Evolutionary conservation across 1,284 basidiomycete genomes (phyloP).

Genomic region (Microbotryum scabiosae): DNA sequence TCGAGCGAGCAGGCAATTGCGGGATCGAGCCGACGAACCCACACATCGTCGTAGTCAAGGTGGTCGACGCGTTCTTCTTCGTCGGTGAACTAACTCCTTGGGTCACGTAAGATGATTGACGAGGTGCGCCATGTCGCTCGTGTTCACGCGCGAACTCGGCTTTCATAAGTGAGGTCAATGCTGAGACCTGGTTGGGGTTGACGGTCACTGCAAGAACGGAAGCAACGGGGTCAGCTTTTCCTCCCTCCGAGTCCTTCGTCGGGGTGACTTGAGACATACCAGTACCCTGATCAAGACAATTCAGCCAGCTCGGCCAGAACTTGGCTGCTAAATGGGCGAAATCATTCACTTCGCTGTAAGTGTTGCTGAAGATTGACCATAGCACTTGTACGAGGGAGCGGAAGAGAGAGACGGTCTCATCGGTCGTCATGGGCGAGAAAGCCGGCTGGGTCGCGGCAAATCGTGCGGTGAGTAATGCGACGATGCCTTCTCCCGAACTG

Average conservation of each 20-base stretch:
- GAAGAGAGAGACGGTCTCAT: neutral
- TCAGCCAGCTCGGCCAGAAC: constrained; percentile 20
- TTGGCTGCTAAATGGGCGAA: constrained; percentile 15
- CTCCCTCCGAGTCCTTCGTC: no score
- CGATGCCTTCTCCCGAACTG: neutral
- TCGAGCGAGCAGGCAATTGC: neutral
- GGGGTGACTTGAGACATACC: no score
- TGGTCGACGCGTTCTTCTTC: neutral
- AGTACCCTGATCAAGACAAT: constrained; percentile 3
- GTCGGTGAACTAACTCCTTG: neutral
- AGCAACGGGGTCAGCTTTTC: no score
- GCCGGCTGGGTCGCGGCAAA: constrained; percentile 6
- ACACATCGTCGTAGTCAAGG: neutral
- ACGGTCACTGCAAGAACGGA: constrained; percentile 7
- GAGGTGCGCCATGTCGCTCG: neutral
- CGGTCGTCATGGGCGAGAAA: neutral
- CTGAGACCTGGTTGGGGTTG: constrained; percentile 5
- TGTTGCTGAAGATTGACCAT: constrained; percentile 5
- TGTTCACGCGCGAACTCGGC: constrained; percentile 13
- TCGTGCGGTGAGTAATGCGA: constrained; percentile 9
- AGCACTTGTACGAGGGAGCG: constrained; percentile 16
- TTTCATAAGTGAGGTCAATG: constrained; percentile 5
- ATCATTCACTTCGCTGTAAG: constrained; percentile 11
- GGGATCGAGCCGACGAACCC: neutral
- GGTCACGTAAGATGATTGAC: neutral